Base-by-base conservation (phyloP, 2,329 filamentous ascomycete species). In the Aspergillus jensenii region DNA sequence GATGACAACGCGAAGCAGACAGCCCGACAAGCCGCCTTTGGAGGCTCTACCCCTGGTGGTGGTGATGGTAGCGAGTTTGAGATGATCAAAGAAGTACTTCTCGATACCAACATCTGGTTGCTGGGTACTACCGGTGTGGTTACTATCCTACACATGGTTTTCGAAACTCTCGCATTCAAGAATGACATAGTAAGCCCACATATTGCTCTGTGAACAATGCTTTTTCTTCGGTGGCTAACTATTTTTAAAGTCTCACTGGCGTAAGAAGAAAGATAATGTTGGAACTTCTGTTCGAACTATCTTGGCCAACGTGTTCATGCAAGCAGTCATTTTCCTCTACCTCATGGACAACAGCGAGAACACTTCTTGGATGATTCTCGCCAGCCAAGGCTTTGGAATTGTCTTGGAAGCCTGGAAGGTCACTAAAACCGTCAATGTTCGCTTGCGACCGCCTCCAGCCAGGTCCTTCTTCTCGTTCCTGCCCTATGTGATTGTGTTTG, bases 181-280 rank as follows among this genome's bases (percentile, higher is more conserved):
- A 96, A 90, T 72, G 95, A 99, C 73, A 96, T 99, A 73, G 87
- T 79, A 72, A 74, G 77, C 68, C 11, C 23, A 19, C 8, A 25
- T 19, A 12, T 37, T 48, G 2, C 35, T 1, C 48, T 31, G 4
- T 37, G 15, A 15, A 17, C n/a, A 15, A 23, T 44, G 19, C 14
- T 17, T 17, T 23, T 27, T 37, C 45, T 40, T n/a, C 14, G 45
- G 21, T 33, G 9, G 50, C 67, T 70, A 57, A 68, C 48, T 12
- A 14, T 23, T 9, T 33, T 41, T 25, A 37, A 56, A 79, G 77
- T 82, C 92, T 49, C 95, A 99, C 78, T 99, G 95, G 86, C 91
- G 93, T 72, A 97, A 98, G 82, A 99, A 99, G 88, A 99, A 99
- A 82, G 96, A 98, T 79, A 95, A 96, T 59, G 90, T 99, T 27